Base-by-base conservation (phyloP, 2,329 filamentous ascomycete species). In the Ceratocystis cubensis region DNA sequence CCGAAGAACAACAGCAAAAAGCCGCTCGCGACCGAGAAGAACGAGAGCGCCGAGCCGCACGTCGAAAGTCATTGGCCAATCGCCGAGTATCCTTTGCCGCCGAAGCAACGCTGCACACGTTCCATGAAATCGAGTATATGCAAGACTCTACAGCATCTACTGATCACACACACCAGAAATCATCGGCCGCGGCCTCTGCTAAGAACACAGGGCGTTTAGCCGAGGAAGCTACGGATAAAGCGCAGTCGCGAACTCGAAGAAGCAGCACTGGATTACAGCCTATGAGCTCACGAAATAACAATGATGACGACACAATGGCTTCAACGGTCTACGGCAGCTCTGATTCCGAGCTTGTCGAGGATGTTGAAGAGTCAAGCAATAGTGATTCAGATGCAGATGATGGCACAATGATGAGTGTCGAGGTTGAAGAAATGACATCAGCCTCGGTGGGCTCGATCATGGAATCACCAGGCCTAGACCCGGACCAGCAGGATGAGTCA, bases 71-170 rank as follows among this genome's bases (percentile, higher is more conserved):
- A 20, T 82, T 96, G 67, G 91, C 93, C 61, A 96, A 94, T 74
- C 86, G 94, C 72, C 86, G 94, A 73, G 94, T 99, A 44, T 97
- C 93, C 0, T 99, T 99, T 75, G 94, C 94, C 3, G 94, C 94
- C 0, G 94, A 99, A 76, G 94, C 94, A 13, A 99, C 94, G 2
- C 81, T 99, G 45, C 94, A 99, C 74, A 99, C 94, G 0, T 97
- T 96, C 82, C 92, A 97, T 73, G 92, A 94, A 66, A 84, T 96
- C 57, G 93, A 97, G 73, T 88, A 92, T 69, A 82, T 86, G 73
- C 91, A 92, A 72, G 92, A 96, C 73, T 90, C 90, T 22, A 95
- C 91, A 1, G 88, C 87, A 6, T 88, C 88, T 0, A 88, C 86
- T 0, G 89, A 93, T 70, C 85, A 86, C 10, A 90, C 88, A 13